phyloP scores from a whole-genome alignment of 805 yeast species.

The Starmerella scarabaei region DNA sequence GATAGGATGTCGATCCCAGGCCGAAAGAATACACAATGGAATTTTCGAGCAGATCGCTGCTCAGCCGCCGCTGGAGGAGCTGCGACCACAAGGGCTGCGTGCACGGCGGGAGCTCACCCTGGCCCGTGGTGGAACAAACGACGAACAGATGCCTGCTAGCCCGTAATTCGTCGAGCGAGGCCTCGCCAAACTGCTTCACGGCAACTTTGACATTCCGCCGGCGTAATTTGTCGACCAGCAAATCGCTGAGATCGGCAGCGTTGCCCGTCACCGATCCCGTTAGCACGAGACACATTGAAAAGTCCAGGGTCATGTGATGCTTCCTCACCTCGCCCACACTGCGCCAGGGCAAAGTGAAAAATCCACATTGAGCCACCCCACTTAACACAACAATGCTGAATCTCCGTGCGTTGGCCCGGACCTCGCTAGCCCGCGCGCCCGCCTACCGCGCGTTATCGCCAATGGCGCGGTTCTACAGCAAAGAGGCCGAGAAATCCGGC shows the following conservation, averaged over 20 bases:
- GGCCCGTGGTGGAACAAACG: constrained; percentile 85
- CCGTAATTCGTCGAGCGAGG: constrained; percentile 27
- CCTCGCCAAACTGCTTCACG: constrained; percentile 36
- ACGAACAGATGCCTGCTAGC: constrained; percentile 39
- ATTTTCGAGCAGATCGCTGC: constrained; percentile 48
- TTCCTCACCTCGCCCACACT: background rate
- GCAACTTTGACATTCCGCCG: constrained; percentile 32
- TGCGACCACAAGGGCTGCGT: constrained; percentile 62
- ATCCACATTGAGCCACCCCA: too few relatives aligned
- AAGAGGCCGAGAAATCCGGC: too few relatives aligned
- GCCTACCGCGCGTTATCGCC: background rate
- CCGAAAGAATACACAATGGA: constrained; percentile 66
- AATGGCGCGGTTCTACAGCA: background rate
- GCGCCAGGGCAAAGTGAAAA: background rate
- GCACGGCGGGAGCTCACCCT: constrained; percentile 81
- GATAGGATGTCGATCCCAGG: constrained; percentile 85
- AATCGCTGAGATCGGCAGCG: constrained; percentile 69
- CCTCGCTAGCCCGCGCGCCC: background rate
- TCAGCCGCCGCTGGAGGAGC: constrained; percentile 51
- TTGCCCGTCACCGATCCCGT: constrained; percentile 93
- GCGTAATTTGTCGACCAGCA: constrained; percentile 43
- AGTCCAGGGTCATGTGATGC: constrained; percentile 1
- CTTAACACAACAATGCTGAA: background rate
- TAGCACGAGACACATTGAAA: constrained; percentile 31
- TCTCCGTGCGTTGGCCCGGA: background rate